A percentile compares a stretch with the other conserved stretches of the same genome.
Conservation (phyloP, 192 early-diverging fungal genomes). For the Dissophora globulifera region DNA sequence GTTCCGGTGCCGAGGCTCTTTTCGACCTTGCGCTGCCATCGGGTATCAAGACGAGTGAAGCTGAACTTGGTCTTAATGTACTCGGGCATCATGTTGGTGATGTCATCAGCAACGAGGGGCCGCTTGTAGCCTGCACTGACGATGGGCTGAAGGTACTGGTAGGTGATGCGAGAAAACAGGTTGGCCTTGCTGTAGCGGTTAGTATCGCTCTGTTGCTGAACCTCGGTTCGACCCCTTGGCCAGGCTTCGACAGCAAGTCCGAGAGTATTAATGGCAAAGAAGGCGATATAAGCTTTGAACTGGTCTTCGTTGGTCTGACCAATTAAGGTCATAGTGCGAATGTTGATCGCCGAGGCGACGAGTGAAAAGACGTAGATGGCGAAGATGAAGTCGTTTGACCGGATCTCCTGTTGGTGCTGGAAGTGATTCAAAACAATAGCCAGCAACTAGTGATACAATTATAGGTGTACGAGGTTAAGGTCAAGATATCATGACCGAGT, state of each 20-base stretch:
- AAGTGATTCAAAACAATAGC: constrained; percentile 26
- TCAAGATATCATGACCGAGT: background rate
- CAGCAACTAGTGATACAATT: constrained; percentile 7
- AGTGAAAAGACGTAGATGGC: constrained; percentile 22
- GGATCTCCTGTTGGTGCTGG: constrained; percentile 40
- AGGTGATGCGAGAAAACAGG: constrained; percentile 36
- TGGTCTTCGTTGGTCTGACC: constrained; percentile 25
- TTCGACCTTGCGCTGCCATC: constrained; percentile 20
- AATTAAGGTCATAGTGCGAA: constrained; percentile 42
- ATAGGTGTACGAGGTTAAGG: too few relatives aligned
- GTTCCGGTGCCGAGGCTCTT: constrained; percentile 18
- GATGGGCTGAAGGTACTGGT: constrained; percentile 53
- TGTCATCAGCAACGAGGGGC: constrained; percentile 43
- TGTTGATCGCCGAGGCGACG: constrained; percentile 40
- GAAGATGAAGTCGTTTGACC: constrained; percentile 41
- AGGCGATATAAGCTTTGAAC: constrained; percentile 41
- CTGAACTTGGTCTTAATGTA: constrained; percentile 29
- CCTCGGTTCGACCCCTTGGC: constrained; percentile 30
- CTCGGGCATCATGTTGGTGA: constrained; percentile 38
- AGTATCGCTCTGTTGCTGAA: constrained; percentile 9
- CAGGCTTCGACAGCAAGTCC: constrained; percentile 39
- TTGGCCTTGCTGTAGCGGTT: constrained; percentile 49
- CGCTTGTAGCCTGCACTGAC: constrained; percentile 34
- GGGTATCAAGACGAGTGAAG: constrained; percentile 22
- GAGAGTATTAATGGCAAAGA: constrained; percentile 37